Conservation (phyloP, 2,329 filamentous ascomycete genomes). For the Fusarium foetens region DNA sequence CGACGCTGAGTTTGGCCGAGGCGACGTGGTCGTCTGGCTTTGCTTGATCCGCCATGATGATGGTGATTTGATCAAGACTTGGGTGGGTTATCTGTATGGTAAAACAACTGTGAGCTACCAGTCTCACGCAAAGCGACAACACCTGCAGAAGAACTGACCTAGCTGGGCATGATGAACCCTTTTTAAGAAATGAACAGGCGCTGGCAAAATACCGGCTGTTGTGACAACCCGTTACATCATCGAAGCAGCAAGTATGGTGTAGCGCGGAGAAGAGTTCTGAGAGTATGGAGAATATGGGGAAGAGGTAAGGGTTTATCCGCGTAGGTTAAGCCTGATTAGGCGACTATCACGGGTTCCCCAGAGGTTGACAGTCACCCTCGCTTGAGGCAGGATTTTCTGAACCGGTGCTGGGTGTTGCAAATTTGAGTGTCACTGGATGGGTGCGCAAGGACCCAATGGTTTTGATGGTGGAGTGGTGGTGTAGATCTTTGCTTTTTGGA, state of each 20-base stretch:
- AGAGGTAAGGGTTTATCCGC: constrained; percentile 10
- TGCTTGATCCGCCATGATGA: constrained; percentile 10
- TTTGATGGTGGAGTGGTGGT: neutral
- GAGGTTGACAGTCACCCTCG: constrained; percentile 24
- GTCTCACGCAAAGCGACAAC: constrained; percentile 1
- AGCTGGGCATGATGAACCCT: neutral
- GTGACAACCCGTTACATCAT: constrained; percentile 24
- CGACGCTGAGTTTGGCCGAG: constrained; percentile 32
- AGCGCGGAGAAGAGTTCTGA: constrained; percentile 5
- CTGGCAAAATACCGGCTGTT: neutral
- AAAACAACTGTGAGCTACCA: neutral
- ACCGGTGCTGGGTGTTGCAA: constrained; percentile 2
- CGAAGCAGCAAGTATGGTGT: neutral
- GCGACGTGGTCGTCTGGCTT: constrained; percentile 34
- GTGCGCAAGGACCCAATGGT: neutral
- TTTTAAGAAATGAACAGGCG: constrained; percentile 5
- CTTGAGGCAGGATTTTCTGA: neutral
- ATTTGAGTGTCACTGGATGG: constrained; percentile 19
- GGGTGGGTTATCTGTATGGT: neutral
- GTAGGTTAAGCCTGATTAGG: neutral
- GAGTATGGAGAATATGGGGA: constrained; percentile 23
- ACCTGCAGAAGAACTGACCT: neutral
- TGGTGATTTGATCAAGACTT: neutral
- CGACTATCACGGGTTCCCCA: neutral
- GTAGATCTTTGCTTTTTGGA: constrained; percentile 21